These are phyloP conservation scores for Mortierella sp. DNA, from an alignment of 371 early-diverging fungal species.

Conservation along the genomic window DNA sequence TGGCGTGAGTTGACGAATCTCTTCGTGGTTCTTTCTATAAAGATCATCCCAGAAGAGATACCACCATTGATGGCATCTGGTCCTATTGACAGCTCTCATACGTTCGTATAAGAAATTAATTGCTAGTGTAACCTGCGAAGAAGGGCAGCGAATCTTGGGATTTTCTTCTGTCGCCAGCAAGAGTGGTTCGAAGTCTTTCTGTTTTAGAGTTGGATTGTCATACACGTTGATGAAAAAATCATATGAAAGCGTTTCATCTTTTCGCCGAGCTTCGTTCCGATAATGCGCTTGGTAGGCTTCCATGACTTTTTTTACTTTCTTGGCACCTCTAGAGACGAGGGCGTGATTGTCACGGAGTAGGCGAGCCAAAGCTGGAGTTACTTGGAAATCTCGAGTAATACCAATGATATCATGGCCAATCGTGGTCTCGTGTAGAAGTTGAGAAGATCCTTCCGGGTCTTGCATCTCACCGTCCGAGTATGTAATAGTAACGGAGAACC, in stretches of 20 bases:
- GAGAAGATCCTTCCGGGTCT: constrained; percentile 41
- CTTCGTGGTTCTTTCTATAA: constrained; percentile 64
- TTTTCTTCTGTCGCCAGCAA: constrained; percentile 64
- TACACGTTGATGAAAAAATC: constrained; percentile 69
- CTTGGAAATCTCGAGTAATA: constrained; percentile 57
- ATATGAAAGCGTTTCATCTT: constrained; percentile 64
- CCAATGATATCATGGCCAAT: constrained; percentile 60
- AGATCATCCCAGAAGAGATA: constrained; percentile 76
- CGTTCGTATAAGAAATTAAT: constrained; percentile 68
- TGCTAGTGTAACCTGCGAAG: constrained; percentile 56
- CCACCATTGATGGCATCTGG: constrained; percentile 65
- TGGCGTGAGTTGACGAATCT: constrained; percentile 59
- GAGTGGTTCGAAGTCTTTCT: constrained; percentile 60
- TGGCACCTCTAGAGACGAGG: constrained; percentile 56
- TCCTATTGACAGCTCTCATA: constrained; percentile 58
- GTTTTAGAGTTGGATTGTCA: constrained; percentile 55
- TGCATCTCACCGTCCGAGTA: constrained; percentile 51
- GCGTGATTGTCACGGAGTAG: constrained; percentile 64
- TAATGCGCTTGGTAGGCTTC: constrained; percentile 58
- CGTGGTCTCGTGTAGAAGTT: constrained; percentile 51
- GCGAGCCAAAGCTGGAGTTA: constrained; percentile 60
- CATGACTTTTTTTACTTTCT: constrained; percentile 52
- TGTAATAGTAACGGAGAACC: constrained; percentile 60
- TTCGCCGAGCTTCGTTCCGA: constrained; percentile 59
- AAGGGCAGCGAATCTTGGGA: constrained; percentile 57